Percentiles rank a stretch among this genome's conserved stretches.
Conservation (phyloP, 2,329 filamentous ascomycete genomes). For the Aureobasidium lini region DNA sequence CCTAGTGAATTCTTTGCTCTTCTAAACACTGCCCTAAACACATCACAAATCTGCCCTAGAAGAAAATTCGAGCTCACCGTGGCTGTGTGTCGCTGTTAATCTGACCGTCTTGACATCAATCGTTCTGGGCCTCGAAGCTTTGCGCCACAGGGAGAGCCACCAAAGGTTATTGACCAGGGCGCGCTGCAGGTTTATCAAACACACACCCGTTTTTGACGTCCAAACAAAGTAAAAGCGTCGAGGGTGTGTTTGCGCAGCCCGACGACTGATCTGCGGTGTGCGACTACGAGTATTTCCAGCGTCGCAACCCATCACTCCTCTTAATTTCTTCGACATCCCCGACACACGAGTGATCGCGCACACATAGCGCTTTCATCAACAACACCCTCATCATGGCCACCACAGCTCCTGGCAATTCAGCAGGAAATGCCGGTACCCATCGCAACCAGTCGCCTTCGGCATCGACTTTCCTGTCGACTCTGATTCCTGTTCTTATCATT, state of each 20-base stretch:
- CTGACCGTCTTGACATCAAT: slow-evolving; percentile 1
- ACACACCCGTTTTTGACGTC: neutral
- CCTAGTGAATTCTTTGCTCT: neutral
- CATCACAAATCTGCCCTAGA: neutral
- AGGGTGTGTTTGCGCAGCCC: slow-evolving; percentile 6
- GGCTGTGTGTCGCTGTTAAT: slow-evolving; percentile 2
- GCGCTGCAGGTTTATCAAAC: slow-evolving; percentile 11
- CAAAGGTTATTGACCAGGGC: neutral
- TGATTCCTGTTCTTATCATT: slow-evolving; percentile 28
- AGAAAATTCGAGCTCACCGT: neutral
- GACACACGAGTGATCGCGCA: neutral
- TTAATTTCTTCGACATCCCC: neutral
- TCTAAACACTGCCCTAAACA: neutral
- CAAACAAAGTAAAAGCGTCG: slow-evolving; percentile 5
- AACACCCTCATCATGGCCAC: slow-evolving; percentile 2
- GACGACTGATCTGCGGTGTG: slow-evolving; percentile 4
- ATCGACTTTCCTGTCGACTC: slow-evolving; percentile 28
- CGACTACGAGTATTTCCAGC: neutral
- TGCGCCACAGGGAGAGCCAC: slow-evolving; percentile 8
- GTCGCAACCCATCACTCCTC: neutral
- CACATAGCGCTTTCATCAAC: neutral
- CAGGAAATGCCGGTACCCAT: neutral
- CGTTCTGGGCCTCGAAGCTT: slow-evolving; percentile 6
- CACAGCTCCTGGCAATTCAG: too few species aligned
- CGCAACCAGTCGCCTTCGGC: slow-evolving; percentile 25